Conservation (phyloP, 2,329 filamentous ascomycete genomes). For the Microcera coccophila region DNA sequence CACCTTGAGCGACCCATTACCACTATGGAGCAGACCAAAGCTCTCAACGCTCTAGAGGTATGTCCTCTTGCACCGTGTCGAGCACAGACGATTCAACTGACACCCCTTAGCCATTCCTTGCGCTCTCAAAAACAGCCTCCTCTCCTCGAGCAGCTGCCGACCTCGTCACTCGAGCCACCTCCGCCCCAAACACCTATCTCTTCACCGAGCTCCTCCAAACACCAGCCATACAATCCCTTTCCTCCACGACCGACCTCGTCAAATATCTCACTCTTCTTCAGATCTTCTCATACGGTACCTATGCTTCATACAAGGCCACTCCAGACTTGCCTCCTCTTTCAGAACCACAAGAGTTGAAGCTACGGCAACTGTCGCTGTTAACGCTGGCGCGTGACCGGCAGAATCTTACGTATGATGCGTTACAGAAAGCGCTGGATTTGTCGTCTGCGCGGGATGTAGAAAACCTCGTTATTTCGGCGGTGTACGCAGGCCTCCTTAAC, state of each 20-base stretch:
- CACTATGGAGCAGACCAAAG: conserved; percentile 70
- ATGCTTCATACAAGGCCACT: conserved; percentile 61
- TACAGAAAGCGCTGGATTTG: conserved; percentile 66
- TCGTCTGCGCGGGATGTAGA: conserved; percentile 68
- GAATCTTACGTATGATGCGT: conserved; percentile 68
- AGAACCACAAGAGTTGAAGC: conserved; percentile 72
- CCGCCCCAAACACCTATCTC: conserved; percentile 83
- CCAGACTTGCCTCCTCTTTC: conserved; percentile 64
- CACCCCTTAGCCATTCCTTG: conserved; percentile 70
- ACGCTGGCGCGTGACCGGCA: conserved; percentile 66
- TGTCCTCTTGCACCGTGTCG: conserved; percentile 21
- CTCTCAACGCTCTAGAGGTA: conserved; percentile 62
- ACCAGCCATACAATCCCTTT: conserved; percentile 72
- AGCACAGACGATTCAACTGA: not conserved
- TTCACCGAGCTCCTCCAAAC: conserved; percentile 89
- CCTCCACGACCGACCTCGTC: conserved; percentile 56
- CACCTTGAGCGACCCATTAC: conserved; percentile 22
- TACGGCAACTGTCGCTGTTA: conserved; percentile 85
- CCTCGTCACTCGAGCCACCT: conserved; percentile 81
- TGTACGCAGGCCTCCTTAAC: conserved; percentile 78
- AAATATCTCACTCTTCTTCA: conserved; percentile 68
- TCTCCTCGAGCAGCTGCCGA: conserved; percentile 82
- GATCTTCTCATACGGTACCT: conserved; percentile 91
- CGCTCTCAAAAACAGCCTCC: conserved; percentile 79
- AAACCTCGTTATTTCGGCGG: conserved; percentile 77